phyloP scores from a whole-genome alignment of 169 alveolate genomes.

The Plasmodium adleri region DNA sequence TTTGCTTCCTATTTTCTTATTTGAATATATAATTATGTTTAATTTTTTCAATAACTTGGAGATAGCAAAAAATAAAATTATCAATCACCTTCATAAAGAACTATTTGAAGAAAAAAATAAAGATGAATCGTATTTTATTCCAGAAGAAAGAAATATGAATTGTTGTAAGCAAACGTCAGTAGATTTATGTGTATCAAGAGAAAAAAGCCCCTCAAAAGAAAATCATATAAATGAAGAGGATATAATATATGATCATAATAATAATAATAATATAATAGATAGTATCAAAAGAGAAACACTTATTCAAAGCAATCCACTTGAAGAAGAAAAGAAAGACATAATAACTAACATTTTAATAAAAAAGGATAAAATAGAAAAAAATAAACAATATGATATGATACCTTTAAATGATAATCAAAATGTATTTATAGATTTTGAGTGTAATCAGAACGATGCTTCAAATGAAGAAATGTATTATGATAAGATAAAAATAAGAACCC shows the following conservation, averaged over 20 bases:
- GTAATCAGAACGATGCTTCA: no score
- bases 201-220: not conserved
- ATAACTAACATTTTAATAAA: no score
- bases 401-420: no score
- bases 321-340: not conserved
- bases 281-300: not conserved
- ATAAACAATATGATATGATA: no score
- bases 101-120: constrained; percentile 8
- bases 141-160: constrained; percentile 15
- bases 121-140: constrained; percentile 15
- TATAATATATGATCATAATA: not conserved
- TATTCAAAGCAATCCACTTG: not conserved
- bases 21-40: constrained; percentile 11
- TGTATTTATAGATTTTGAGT: no score
- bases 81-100: constrained; percentile 26
- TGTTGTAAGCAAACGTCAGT: no score
- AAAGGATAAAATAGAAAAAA: no score
- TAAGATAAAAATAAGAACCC: no score
- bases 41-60: constrained; percentile 38
- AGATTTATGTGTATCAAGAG: not conserved
- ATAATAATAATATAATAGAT: not conserved
- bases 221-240: not conserved
- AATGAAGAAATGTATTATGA: no score
- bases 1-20: no score
- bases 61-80: constrained; percentile 29